Base-by-base conservation (phyloP, 2,329 filamentous ascomycete species). In the Paraphaeosphaeria minitans region DNA sequence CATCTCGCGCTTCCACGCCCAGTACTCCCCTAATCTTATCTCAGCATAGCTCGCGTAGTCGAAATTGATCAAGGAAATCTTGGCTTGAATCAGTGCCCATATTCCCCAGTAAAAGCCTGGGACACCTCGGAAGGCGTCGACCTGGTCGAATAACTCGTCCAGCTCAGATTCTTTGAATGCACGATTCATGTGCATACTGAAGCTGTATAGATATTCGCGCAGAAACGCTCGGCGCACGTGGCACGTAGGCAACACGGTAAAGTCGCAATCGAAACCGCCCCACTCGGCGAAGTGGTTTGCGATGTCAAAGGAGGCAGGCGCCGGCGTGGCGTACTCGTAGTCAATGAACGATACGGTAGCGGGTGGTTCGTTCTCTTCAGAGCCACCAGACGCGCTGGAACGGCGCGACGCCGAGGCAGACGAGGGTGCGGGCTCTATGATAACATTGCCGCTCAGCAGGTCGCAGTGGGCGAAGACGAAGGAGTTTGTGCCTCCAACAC, bases 231-330 rank as follows among this genome's bases (percentile, higher is more conserved):
- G 85, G 29, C 95, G 89, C 68, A 94, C 87, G 21, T 87, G 81
- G 62, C 85, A 85, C 1, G 91, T 95, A 5, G 95, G 95, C 57
- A 98, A 84, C 66, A 89, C 89, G 69, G 80, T 86, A 80, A 91
- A 93, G 77, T 98, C 93, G 82, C 95, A 99, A 69, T 96, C 92
- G 72, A 97, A 97, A 57, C 95, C 95, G 60, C 90, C 93, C 94
- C 95, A 99, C 80, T 99, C 95, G 49, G 95, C 93, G 75, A 99
- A 97, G 82, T 99, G 95, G 80, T 99, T 99, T 52, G 94, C 90
- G 67, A 99, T 88, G 76, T 99, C 95, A 78, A 99, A 99, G 1
- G 94, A 93, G 4, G 93, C 93, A 1, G 94, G 94, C 0, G 93
- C 94, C 2, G 95, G 93, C 4, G 92, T 95, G 14, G 93, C 93